Percentiles rank a stretch among this genome's conserved stretches.
phyloP scores from a whole-genome alignment of 352 stramenopile species.

The Phytophthora pini region DNA sequence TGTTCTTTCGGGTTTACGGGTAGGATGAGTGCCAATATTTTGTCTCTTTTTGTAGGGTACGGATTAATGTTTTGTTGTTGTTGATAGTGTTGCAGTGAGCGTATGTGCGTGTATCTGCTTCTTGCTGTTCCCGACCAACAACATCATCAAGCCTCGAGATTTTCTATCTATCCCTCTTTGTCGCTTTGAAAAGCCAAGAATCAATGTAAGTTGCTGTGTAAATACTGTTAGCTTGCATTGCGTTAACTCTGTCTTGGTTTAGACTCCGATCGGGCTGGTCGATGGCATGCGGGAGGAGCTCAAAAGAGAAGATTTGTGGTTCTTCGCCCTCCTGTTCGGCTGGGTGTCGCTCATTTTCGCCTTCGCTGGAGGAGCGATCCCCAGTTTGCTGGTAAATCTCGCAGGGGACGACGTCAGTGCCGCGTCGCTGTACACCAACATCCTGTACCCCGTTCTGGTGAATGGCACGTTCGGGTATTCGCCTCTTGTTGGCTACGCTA shows the following conservation, averaged over 20 bases:
- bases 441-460: slow-evolving; percentile 77
- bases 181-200: slow-evolving; percentile 55
- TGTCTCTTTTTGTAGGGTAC: too few species aligned
- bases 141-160: slow-evolving; percentile 55
- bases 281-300: slow-evolving; percentile 67
- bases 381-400: slow-evolving; percentile 62
- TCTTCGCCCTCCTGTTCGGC: slow-evolving; percentile 79
- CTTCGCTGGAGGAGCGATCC: slow-evolving; percentile 78
- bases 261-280: slow-evolving; percentile 68
- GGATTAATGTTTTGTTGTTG: not conserved
- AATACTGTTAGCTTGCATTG: not conserved
- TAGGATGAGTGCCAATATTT: slow-evolving; percentile 24
- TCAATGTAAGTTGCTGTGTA: slow-evolving; percentile 43
- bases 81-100: slow-evolving; percentile 50
- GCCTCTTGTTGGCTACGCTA: slow-evolving; percentile 71
- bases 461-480: slow-evolving; percentile 87
- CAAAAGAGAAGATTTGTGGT: slow-evolving; percentile 67
- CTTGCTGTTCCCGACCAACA: slow-evolving; percentile 77
- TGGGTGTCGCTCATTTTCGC: slow-evolving; percentile 86
- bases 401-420: slow-evolving; percentile 34
- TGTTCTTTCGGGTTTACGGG: slow-evolving; percentile 73
- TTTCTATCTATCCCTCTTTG: slow-evolving; percentile 59
- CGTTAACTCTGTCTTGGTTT: not conserved
- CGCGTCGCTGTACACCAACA: slow-evolving; percentile 65
- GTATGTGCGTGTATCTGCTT: slow-evolving; percentile 59